These are phyloP conservation scores for Candida pseudofarinosa DNA, from an alignment of 805 yeast species.

Conservation along the genomic window DNA sequence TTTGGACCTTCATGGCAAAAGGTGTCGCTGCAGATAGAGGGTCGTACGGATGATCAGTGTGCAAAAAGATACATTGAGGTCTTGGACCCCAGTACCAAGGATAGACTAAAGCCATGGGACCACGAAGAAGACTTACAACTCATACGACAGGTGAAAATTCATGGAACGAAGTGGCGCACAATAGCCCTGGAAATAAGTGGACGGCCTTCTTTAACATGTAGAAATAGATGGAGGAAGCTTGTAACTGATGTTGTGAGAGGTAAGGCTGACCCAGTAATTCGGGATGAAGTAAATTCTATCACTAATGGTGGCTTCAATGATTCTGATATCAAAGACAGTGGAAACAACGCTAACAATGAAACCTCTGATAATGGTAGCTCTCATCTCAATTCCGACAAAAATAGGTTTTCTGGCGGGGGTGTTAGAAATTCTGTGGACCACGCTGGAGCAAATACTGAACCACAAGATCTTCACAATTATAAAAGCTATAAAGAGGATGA, in stretches of 20 bases:
- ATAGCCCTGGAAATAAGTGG: slow-evolving; percentile 68
- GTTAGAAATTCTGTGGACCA: background rate
- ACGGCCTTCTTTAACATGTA: slow-evolving; percentile 82
- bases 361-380: background rate
- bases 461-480: too few species aligned
- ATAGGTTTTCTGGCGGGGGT: background rate
- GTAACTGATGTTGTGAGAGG: slow-evolving; percentile 72
- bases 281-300: slow-evolving; percentile 55
- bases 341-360: background rate
- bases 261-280: slow-evolving; percentile 52
- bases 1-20: slow-evolving; percentile 85
- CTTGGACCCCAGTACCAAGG: slow-evolving; percentile 74
- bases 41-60: slow-evolving; percentile 93
- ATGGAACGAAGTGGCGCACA: slow-evolving; percentile 88
- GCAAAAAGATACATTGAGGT: slow-evolving; percentile 88
- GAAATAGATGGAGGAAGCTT: slow-evolving; percentile 89
- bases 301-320: slow-evolving; percentile 20
- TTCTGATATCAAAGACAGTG: background rate
- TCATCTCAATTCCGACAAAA: background rate
- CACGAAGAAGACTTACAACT: slow-evolving; percentile 69
- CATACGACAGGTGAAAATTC: slow-evolving; percentile 59
- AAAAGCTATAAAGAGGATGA: background rate
- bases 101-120: slow-evolving; percentile 76
- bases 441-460: background rate
- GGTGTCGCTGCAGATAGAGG: slow-evolving; percentile 69